Evolutionary conservation across 257 asterid genomes (phyloP), one percentile per base, ranked within the genome.

Genomic region (Fraxinus excelsior): DNA sequence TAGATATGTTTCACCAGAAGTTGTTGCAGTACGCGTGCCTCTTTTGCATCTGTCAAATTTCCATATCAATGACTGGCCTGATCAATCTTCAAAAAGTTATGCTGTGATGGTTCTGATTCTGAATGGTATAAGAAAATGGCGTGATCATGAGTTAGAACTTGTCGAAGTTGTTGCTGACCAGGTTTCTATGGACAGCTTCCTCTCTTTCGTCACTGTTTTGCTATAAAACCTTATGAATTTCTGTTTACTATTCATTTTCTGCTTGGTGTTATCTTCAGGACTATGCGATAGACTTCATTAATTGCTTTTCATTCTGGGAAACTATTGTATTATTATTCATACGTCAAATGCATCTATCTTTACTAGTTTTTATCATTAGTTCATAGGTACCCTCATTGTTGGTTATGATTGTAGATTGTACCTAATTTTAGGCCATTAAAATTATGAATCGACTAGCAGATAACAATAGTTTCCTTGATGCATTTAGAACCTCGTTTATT

Each of bases 131-230:
- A 88, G 93, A 75, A 86, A 86, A 81, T 90, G 97, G 97, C 92
- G 89, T 5, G 89, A 83, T 28, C 96, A 91, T 74, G 97, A 91
- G 87, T 78, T 91, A 60, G 97, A 91, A 64, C 97, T 91, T 51
- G 93, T 90, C 51, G 90, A 91, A 81, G 96, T 91, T 76, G 96
- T 91, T 26, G 95, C 90, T 58, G 94, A 88, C 80, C 97, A 91
- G 97, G 97, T 91, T 77, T 44, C 53, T 76, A 70, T 72, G 8
- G 19, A 68, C 71, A 25, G 35, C 49, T 64, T 71, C 66, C 34
- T 77, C 70, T 64, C 28, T 35, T 60, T 28, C 35, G n/a, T 72
- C 23, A 26, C 32, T 25, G 4, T 67, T 34, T 34, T 5, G 42
- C 18, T 62, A 3, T 25, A 11, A 62, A 26, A 37, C 68, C 23